Base-by-base conservation (phyloP, 2,329 filamentous ascomycete genomes). In the Fusarium duplospermum region DNA sequence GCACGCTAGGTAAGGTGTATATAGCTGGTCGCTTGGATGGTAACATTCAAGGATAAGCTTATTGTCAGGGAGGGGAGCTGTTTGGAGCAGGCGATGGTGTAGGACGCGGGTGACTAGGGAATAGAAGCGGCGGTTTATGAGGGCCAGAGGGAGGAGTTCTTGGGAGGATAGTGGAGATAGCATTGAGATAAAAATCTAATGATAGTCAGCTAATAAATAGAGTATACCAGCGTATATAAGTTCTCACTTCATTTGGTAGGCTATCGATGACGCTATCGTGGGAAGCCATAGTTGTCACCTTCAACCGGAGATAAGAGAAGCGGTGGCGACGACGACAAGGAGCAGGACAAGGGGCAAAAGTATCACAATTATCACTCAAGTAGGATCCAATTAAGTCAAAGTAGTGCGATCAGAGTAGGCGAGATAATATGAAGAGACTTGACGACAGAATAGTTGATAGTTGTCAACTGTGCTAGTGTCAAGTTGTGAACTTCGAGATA, bases 1-100 rank as follows among this genome's bases (percentile, higher is more conserved):
- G 82, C 93, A 95, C 79, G 82, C 81, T 14, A 94, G 86, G 64
- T 91, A 91, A 0, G 93, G 92, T 22, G 93, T 91, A 6, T 88
- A 91, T 59, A 93, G 85, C 81, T 91, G 92, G 27, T 88, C 90
- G 71, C 87, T 90, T 0, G 93, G 94, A 72, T 93, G 93, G 78
- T 93, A 95, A 80, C 93, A 94, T 83, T 96, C 93, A 47, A 97
- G 89, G 40, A 95, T 89, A 42, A 96, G 83, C 63, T 91, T 89
- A 78, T 94, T 76, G 2, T 77, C 73, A 6, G 81, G 78, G 10
- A 80, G 69, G 7, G 75, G 70, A 4, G 78, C 74, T 18, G 74
- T 62, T 22, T 77, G 70, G 3, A 91, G 82, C 2, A 94, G 85
- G 36, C 93, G 91, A 58, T 88, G 87, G 72, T 93, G 89, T 9